phyloP scores from a whole-genome alignment of 805 yeast genomes.

The Sugiyamaella valdiviana region DNA sequence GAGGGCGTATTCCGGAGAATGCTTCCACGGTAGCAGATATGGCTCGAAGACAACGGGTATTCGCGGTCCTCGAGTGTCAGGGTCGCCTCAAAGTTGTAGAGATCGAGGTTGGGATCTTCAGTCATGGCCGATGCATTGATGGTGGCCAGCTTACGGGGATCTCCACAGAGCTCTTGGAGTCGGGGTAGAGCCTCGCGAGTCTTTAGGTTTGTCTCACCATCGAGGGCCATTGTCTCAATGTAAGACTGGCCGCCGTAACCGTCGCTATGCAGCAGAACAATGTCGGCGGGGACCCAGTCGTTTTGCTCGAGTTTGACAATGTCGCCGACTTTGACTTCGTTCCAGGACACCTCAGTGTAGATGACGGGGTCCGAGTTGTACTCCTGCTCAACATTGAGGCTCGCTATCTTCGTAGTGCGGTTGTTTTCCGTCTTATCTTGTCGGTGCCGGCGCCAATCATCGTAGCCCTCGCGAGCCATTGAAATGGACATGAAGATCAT shows the following conservation, averaged over 20 bases:
- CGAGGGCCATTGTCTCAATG: conserved; percentile 94
- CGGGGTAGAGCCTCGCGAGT: conserved; percentile 62
- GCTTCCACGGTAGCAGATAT: conserved; percentile 87
- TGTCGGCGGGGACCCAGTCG: conserved; percentile 94
- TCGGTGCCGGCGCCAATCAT: conserved; percentile 81
- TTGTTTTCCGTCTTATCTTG: conserved; percentile 83
- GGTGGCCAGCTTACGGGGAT: conserved; percentile 41
- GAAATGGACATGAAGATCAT: conserved; percentile 82
- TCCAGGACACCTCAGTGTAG: conserved; percentile 51
- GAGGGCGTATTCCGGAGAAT: conserved; percentile 76
- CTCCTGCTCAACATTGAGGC: conserved; percentile 17
- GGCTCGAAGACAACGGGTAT: conserved; percentile 68
- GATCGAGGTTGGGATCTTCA: conserved; percentile 89
- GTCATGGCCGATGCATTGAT: conserved; percentile 49
- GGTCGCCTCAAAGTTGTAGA: conserved; percentile 84
- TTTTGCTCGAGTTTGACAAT: conserved; percentile 64
- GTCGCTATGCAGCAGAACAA: conserved; percentile 62
- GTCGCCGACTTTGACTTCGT: conserved; percentile 80
- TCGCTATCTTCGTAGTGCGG: conserved; percentile 41
- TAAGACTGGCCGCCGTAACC: conserved; percentile 60
- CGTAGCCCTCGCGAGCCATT: conserved; percentile 87
- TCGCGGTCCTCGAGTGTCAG: conserved; percentile 34
- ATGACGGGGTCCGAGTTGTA: conserved; percentile 19
- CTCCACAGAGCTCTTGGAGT: conserved; percentile 45
- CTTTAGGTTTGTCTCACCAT: conserved; percentile 93